Conservation (phyloP, 2,329 filamentous ascomycete species). For the Zymoseptoria passerinii region DNA sequence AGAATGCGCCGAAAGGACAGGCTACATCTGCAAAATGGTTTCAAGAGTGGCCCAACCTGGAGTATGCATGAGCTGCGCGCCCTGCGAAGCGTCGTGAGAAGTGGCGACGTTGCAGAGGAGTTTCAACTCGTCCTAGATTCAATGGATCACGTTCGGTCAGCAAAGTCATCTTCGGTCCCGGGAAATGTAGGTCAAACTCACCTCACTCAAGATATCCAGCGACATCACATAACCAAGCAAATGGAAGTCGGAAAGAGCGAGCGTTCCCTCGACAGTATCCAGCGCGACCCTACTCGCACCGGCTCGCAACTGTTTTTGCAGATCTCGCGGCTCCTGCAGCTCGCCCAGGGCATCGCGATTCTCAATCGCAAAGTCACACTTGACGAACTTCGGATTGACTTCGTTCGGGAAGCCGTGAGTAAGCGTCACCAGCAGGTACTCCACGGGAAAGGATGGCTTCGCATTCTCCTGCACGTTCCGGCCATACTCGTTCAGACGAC, state of each 20-base stretch:
- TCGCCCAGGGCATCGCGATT: conserved; percentile 83
- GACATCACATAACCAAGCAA: conserved; percentile 78
- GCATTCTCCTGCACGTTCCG: conserved; percentile 95
- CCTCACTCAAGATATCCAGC: conserved; percentile 77
- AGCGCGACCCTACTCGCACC: conserved; percentile 41
- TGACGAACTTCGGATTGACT: conserved; percentile 62
- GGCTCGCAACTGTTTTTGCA: conserved; percentile 59
- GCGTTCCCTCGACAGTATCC: conserved; percentile 55
- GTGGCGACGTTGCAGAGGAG: conserved; percentile 80
- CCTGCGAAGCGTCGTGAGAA: conserved; percentile 70
- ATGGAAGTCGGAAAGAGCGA: conserved; percentile 84
- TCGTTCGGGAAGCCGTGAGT: conserved; percentile 80
- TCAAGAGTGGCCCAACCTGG: conserved; percentile 91
- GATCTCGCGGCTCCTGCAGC: conserved; percentile 67
- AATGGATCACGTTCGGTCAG: conserved; percentile 7
- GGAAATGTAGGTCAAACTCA: conserved; percentile 32
- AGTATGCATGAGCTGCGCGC: conserved; percentile 74
- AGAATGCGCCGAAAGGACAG: neutral
- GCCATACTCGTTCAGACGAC: conserved; percentile 91
- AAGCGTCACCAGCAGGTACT: conserved; percentile 90
- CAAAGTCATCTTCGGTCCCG: neutral
- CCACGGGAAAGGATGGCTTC: conserved; percentile 90
- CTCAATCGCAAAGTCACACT: conserved; percentile 77
- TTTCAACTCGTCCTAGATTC: conserved; percentile 70
- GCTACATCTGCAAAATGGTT: conserved; percentile 60